Conservation (phyloP, 495 filamentous ascomycete species). For the Neurospora hispaniola region DNA sequence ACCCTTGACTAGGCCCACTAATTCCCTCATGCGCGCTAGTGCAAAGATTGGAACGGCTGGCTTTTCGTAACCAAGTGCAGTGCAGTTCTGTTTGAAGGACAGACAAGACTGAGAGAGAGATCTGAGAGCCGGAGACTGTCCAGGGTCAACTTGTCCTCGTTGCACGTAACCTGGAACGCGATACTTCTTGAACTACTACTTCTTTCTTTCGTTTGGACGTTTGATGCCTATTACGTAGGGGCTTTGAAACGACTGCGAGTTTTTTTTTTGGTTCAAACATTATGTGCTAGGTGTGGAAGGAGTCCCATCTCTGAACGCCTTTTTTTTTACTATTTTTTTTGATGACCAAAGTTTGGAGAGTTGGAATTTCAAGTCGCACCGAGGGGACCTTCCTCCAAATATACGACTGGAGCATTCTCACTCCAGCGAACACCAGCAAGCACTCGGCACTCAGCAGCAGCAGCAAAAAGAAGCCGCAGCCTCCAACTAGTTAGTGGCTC, state of each 20-base stretch:
- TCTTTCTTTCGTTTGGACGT: neutral
- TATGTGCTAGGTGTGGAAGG: neutral
- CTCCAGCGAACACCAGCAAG: constrained; percentile 1
- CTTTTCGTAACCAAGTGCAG: constrained; percentile 19
- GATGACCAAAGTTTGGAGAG: constrained; percentile 14
- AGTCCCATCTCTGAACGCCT: neutral
- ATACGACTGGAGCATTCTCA: neutral
- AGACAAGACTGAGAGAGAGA: neutral
- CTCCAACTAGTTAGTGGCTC: neutral
- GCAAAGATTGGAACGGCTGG: constrained; percentile 11
- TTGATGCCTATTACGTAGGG: neutral
- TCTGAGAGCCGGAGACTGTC: neutral
- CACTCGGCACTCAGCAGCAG: neutral
- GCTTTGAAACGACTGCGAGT: neutral
- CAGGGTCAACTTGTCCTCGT: neutral
- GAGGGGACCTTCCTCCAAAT: neutral
- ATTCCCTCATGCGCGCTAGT: constrained; percentile 4
- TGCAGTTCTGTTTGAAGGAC: neutral
- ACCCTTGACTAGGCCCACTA: neutral
- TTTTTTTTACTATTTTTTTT: neutral
- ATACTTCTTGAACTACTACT: neutral
- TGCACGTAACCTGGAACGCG: neutral
- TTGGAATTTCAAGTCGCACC: constrained; percentile 4
- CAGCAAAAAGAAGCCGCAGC: neutral
- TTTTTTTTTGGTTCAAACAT: neutral